These are phyloP conservation scores for Chrysophaeum taylorii DNA, from an alignment of 352 stramenopile species.

Conservation along the genomic window DNA sequence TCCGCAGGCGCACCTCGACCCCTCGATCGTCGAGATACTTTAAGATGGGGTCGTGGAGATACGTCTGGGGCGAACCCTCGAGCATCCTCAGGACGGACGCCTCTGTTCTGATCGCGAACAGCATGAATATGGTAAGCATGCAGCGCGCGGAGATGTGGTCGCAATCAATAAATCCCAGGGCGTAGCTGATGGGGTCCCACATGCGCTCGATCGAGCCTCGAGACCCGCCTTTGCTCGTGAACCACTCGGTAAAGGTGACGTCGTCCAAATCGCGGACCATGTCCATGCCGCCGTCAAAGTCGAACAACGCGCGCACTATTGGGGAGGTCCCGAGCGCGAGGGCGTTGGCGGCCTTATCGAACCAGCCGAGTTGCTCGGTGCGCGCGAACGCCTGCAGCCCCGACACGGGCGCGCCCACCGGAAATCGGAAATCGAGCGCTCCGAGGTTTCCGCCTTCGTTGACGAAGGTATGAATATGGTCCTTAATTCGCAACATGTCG, in stretches of 20 bases:
- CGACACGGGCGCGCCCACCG: constrained; percentile 59
- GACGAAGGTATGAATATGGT: constrained; percentile 68
- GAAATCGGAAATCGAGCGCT: constrained; percentile 61
- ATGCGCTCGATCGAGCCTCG: constrained; percentile 59
- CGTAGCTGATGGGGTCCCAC: constrained; percentile 73
- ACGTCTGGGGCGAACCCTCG: constrained; percentile 61
- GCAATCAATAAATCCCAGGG: constrained; percentile 68
- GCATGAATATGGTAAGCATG: constrained; percentile 76
- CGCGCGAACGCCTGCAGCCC: constrained; percentile 60
- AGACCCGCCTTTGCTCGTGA: constrained; percentile 45
- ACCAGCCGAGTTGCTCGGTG: constrained; percentile 43
- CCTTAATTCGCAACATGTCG: constrained; percentile 61
- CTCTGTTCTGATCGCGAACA: constrained; percentile 68
- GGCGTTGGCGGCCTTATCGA: constrained; percentile 55
- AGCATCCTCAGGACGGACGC: constrained; percentile 66
- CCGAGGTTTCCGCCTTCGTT: constrained; percentile 60
- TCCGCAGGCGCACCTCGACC: constrained; percentile 55
- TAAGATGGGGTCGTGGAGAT: constrained; percentile 68
- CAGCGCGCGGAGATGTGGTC: constrained; percentile 63
- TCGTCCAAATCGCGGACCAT: constrained; percentile 66
- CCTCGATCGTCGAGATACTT: constrained; percentile 62
- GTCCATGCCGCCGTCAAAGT: constrained; percentile 62
- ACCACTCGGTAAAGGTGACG: constrained; percentile 71
- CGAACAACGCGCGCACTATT: constrained; percentile 62
- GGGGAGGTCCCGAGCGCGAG: constrained; percentile 57